Evolutionary conservation across 768 basidiomycete genomes (phyloP).

Genomic region (Vararia minispora): DNA sequence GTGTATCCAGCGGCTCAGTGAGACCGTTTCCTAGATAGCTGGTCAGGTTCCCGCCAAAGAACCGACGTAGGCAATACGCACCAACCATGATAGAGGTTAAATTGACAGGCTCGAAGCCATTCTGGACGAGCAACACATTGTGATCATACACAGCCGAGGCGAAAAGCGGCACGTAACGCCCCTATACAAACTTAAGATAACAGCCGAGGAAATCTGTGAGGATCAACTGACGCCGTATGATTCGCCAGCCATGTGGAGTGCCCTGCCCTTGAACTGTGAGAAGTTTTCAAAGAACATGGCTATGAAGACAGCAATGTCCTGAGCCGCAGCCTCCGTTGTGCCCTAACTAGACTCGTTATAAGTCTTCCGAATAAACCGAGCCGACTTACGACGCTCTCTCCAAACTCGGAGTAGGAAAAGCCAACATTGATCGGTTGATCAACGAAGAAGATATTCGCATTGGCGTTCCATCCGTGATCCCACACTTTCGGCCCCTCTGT

Average conservation of each 20-base stretch:
- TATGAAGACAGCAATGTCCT: slow-evolving; percentile 62
- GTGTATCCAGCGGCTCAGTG: slow-evolving; percentile 28
- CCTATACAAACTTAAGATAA: slow-evolving; percentile 20
- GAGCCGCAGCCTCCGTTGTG: slow-evolving; percentile 56
- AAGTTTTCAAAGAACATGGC: slow-evolving; percentile 70
- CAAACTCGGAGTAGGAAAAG: slow-evolving; percentile 40
- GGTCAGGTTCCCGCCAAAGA: neutral
- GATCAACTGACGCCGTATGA: slow-evolving; percentile 36
- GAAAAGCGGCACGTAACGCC: slow-evolving; percentile 41
- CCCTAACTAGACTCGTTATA: slow-evolving; percentile 23
- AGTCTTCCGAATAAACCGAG: neutral
- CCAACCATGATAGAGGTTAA: slow-evolving; percentile 40
- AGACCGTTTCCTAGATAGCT: slow-evolving; percentile 31
- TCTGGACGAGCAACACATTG: slow-evolving; percentile 28
- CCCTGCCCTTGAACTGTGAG: slow-evolving; percentile 52
- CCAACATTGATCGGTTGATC: slow-evolving; percentile 29
- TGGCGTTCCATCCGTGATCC: slow-evolving; percentile 55
- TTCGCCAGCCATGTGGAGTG: slow-evolving; percentile 31
- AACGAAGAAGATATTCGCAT: slow-evolving; percentile 45
- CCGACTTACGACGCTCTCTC: slow-evolving; percentile 42
- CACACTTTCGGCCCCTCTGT: slow-evolving; percentile 38
- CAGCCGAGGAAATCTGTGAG: neutral
- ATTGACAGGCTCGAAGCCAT: slow-evolving; percentile 39
- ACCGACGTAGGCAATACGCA: slow-evolving; percentile 10
- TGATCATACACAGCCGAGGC: slow-evolving; percentile 38